phyloP scores from a whole-genome alignment of 257 asterid species.

The Scutellaria baicalensis region DNA sequence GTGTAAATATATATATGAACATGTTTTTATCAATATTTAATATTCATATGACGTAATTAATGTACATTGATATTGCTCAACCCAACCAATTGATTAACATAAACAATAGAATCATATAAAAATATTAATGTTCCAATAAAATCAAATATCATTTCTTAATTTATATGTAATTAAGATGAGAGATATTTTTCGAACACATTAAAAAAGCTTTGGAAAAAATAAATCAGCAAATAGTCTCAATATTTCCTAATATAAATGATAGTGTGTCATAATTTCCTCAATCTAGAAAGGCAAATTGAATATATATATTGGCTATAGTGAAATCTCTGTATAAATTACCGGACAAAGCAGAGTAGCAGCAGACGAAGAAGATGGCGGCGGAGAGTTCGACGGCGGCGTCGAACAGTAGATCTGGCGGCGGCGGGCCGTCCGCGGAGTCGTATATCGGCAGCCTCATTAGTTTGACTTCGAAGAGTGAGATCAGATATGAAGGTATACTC shows the following conservation, averaged over 20 bases:
- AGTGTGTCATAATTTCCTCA: conserved; percentile 7
- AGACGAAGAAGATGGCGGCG: conserved; percentile 45
- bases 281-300: background rate
- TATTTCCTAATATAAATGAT: background rate
- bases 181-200: too few species aligned
- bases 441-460: conserved; percentile 90
- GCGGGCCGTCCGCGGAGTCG: conserved; percentile 75
- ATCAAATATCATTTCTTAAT: too few species aligned
- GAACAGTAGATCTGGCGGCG: conserved; percentile 49
- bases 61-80: too few species aligned
- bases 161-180: too few species aligned
- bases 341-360: conserved; percentile 5
- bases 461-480: conserved; percentile 94
- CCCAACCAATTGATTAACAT: too few species aligned
- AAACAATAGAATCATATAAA: too few species aligned
- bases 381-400: conserved; percentile 56
- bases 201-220: too few species aligned
- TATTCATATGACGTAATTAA: too few species aligned
- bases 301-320: background rate
- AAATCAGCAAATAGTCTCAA: background rate
- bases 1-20: too few species aligned
- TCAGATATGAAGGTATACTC: conserved; percentile 85
- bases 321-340: background rate
- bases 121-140: too few species aligned
- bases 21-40: too few species aligned